Conservation (phyloP, 1,284 basidiomycete genomes). For the Cystobasidium slooffiae region DNA sequence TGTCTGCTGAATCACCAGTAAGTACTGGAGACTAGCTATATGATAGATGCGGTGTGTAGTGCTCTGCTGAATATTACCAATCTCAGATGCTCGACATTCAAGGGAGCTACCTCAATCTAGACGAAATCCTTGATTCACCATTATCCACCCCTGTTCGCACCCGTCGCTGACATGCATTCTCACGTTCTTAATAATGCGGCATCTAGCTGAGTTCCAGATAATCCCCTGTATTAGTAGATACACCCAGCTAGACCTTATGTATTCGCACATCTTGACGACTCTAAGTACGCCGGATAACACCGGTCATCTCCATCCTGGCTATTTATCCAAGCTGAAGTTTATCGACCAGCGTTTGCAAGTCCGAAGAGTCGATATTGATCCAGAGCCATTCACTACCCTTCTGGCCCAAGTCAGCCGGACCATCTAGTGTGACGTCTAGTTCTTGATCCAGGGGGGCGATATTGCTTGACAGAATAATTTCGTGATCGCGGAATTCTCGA, state of each 20-base stretch:
- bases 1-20: slow-evolving; percentile 32
- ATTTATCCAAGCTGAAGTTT: slow-evolving; percentile 58
- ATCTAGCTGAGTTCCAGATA: too few relatives aligned
- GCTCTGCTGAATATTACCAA: not conserved
- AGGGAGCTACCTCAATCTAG: slow-evolving; percentile 37
- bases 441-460: slow-evolving; percentile 54
- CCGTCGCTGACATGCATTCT: not conserved
- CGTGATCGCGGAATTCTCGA: slow-evolving; percentile 87
- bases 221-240: too few relatives aligned
- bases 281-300: not conserved
- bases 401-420: slow-evolving; percentile 61
- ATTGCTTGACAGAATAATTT: slow-evolving; percentile 67
- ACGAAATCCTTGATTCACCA: slow-evolving; percentile 33
- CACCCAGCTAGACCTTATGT: too few relatives aligned
- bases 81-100: slow-evolving; percentile 32
- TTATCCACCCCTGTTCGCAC: slow-evolving; percentile 19
- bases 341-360: slow-evolving; percentile 56
- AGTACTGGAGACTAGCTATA: not conserved
- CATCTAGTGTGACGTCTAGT: slow-evolving; percentile 54
- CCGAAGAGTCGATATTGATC: slow-evolving; percentile 78
- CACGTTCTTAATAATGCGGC: too few relatives aligned
- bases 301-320: too few relatives aligned
- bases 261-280: too few relatives aligned
- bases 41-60: not conserved
- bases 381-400: slow-evolving; percentile 64